Percentiles rank a stretch among this genome's conserved stretches.
phyloP scores from a whole-genome alignment of 1,139 yeast genomes.

The Debaryomyces nepalensis region DNA sequence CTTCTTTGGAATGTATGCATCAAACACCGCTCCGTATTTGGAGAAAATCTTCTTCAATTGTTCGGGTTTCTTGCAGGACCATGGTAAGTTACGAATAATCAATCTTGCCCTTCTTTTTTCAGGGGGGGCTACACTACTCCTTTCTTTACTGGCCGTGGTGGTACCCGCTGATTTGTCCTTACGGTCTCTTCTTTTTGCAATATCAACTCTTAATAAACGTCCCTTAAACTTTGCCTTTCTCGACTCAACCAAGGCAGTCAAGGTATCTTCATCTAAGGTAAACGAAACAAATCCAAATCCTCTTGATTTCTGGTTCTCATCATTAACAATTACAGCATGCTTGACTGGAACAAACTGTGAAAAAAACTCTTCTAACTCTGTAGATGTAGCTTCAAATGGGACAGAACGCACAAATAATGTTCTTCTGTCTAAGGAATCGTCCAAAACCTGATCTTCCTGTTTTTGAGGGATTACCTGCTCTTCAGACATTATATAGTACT shows the following conservation, averaged over 20 bases:
- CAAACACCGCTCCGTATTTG: conserved; percentile 84
- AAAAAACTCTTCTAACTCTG: conserved; percentile 79
- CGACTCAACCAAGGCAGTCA: conserved; percentile 72
- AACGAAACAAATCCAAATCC: conserved; percentile 98
- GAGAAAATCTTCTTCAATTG: conserved; percentile 70
- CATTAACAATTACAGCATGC: conserved; percentile 91
- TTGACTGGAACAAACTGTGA: conserved; percentile 93
- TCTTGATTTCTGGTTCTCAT: conserved; percentile 72
- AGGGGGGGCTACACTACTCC: conserved; percentile 40
- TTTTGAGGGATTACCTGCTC: conserved; percentile 9
- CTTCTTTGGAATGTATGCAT: conserved; percentile 88
- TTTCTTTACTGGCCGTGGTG: conserved; percentile 22
- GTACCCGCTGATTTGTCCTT: conserved; percentile 37
- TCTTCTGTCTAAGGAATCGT: conserved; percentile 56
- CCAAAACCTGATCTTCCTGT: conserved; percentile 18
- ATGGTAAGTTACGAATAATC: conserved; percentile 89
- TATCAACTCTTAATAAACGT: conserved; percentile 73
- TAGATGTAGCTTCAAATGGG: conserved; percentile 81
- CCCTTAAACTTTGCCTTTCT: conserved; percentile 68
- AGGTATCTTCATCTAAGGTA: conserved; percentile 82
- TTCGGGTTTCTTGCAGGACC: conserved; percentile 87
- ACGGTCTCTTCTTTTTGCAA: conserved; percentile 92
- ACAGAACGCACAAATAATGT: conserved; percentile 84
- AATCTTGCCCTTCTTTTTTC: conserved; percentile 80
- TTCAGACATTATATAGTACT: conserved; percentile 16